Conservation (phyloP, 2,329 filamentous ascomycete genomes). For the Rhynchosporium graminicola region DNA sequence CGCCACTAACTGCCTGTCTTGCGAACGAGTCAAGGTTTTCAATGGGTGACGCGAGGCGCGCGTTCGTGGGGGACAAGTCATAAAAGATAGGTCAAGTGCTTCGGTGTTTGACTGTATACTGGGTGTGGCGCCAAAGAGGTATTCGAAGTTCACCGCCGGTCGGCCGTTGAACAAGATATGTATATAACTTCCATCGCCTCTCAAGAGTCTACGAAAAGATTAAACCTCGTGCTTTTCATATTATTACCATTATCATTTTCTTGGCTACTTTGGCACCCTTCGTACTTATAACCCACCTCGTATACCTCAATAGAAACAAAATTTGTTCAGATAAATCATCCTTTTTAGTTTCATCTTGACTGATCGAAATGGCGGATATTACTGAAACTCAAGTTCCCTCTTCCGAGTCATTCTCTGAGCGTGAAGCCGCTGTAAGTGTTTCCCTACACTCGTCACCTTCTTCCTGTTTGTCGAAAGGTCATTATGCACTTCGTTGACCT, state of each 20-base stretch:
- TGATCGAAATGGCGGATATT: slow-evolving; percentile 28
- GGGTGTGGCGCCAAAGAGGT: background rate
- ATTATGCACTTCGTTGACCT: background rate
- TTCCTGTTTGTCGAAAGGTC: too few relatives aligned
- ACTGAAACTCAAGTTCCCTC: background rate
- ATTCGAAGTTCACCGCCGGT: slow-evolving; percentile 18
- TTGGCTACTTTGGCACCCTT: background rate
- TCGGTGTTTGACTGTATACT: background rate
- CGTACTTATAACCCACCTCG: slow-evolving; percentile 1
- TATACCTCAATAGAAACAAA: background rate
- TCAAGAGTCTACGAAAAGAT: background rate
- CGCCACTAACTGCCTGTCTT: background rate
- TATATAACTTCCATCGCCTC: slow-evolving; percentile 12
- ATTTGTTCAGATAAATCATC: background rate
- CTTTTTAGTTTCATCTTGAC: slow-evolving; percentile 22
- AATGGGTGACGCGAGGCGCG: slow-evolving; percentile 6
- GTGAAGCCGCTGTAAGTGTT: slow-evolving; percentile 23
- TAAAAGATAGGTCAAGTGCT: background rate
- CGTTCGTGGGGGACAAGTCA: slow-evolving; percentile 1
- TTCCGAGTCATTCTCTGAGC: slow-evolving; percentile 18
- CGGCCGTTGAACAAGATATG: background rate
- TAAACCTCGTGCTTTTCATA: slow-evolving; percentile 24
- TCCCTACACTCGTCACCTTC: background rate
- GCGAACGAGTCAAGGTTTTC: slow-evolving; percentile 1
- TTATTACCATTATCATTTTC: background rate